These are phyloP conservation scores for Setaria viridis DNA, from an alignment of 202 grass and related monocot genomes.

Conservation along the genomic window DNA sequence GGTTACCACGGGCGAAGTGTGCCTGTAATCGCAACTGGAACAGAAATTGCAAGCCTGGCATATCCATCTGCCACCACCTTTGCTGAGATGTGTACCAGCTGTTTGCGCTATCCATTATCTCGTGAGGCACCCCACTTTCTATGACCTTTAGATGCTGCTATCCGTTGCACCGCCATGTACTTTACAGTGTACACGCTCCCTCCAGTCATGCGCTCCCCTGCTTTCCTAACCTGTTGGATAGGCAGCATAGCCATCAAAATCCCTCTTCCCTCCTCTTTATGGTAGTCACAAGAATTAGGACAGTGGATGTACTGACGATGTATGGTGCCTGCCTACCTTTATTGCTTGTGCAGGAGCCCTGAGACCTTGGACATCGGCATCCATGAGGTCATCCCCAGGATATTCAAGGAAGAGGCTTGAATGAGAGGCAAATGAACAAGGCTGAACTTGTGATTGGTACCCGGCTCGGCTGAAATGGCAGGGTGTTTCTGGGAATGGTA, in stretches of 20 bases:
- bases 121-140: slow-evolving; percentile 38
- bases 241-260: slow-evolving; percentile 46
- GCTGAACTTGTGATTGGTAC: not conserved
- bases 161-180: slow-evolving; percentile 33
- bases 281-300: slow-evolving; percentile 40
- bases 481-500: not conserved
- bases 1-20: not conserved
- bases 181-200: slow-evolving; percentile 34
- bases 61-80: not conserved
- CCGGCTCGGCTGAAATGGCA: not conserved
- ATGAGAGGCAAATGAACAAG: slow-evolving; percentile 15
- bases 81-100: slow-evolving; percentile 28
- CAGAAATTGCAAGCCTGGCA: slow-evolving; percentile 24
- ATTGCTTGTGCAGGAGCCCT: slow-evolving; percentile 66
- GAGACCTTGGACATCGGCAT: slow-evolving; percentile 80
- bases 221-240: slow-evolving; percentile 51
- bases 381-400: slow-evolving; percentile 85
- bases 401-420: slow-evolving; percentile 63
- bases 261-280: slow-evolving; percentile 38
- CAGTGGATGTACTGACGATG: slow-evolving; percentile 26
- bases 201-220: slow-evolving; percentile 25
- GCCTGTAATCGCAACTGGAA: not conserved
- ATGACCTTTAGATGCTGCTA: slow-evolving; percentile 20
- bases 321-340: slow-evolving; percentile 1
- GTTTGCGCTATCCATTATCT: slow-evolving; percentile 8